Evolutionary conservation across 108 stramenopile species (phyloP), one percentile per base, ranked within the genome.

Genomic region (Chaetoceros muelleri): DNA sequence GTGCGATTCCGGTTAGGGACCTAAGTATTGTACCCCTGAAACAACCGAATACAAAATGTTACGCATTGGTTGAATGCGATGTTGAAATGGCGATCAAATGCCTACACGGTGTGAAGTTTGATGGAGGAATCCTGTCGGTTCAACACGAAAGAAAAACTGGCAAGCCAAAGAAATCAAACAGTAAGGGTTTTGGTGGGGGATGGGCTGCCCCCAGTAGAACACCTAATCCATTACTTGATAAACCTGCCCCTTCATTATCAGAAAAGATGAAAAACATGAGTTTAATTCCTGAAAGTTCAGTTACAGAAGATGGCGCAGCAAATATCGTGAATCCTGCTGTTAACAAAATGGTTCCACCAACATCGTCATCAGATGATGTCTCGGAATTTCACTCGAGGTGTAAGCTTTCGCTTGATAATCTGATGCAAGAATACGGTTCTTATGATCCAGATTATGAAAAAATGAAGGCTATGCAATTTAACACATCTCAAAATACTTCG

Each of bases 381-480:
- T 40, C 34, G 5, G 34, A 5, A 40, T 40, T 40, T 40, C 34
- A 40, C 13, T 40, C 34, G 13, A 40, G 13, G 13, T 40, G 34
- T 13, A 40, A 40, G 13, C 8, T 40, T 40, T 40, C 71, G 2
- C 44, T 80, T 48, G 55, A 69, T 18, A 73, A 77, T 8, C 55
- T 91, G 17, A 49, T 87, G 55, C 66, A 66, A 19, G 85, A 86
- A 23, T 87, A 82, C 53, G 90, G 85, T 34, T 70, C 83, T 49
- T 65, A 73, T 54, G 90, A 91, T 70, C 66, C 57, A 23, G 57
- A 91, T 61, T 91, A 75, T 78, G 73, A 76, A 55, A 57, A 71
- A 24, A 48, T 57, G 28, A 28, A 52, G 16, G 24, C 58, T n/a
- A 45, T 20, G 8, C 47, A 67, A 2, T 1, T 24, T 17, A 26